These are phyloP conservation scores for Chalara sp. DNA, from an alignment of 2,329 filamentous ascomycete genomes.

Conservation along the genomic window DNA sequence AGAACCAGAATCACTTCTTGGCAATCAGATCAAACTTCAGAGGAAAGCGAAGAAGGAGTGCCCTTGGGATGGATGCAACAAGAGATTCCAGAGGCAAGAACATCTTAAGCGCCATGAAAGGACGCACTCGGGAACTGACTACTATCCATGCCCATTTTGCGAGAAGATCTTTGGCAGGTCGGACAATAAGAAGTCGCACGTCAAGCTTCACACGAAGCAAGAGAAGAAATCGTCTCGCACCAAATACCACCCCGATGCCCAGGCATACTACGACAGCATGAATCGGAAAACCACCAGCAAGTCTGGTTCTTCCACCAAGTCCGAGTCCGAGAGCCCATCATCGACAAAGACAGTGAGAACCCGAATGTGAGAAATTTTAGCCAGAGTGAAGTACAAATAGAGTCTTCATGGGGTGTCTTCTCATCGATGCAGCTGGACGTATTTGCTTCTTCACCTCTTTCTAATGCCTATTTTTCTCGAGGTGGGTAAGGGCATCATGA, in stretches of 20 bases:
- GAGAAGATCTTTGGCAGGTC: slow-evolving; percentile 13
- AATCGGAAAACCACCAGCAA: slow-evolving; percentile 1
- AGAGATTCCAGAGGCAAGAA: slow-evolving; percentile 40
- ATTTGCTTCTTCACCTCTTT: background rate
- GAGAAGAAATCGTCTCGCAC: slow-evolving; percentile 11
- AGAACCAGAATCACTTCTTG: background rate
- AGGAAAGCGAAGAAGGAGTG: slow-evolving; percentile 35
- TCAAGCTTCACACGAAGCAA: slow-evolving; percentile 10
- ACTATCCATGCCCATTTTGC: slow-evolving; percentile 16
- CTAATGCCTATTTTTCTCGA: background rate
- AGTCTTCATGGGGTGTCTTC: background rate
- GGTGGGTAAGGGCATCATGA: too few relatives aligned
- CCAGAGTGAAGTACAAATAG: background rate
- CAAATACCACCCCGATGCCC: slow-evolving; percentile 5
- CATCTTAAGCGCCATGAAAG: slow-evolving; percentile 42
- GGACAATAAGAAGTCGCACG: slow-evolving; percentile 21
- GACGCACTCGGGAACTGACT: slow-evolving; percentile 27
- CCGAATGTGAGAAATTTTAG: background rate
- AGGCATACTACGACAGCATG: slow-evolving; percentile 1
- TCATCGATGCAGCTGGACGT: background rate
- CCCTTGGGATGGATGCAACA: slow-evolving; percentile 34
- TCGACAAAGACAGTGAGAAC: background rate
- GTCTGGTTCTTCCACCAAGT: background rate
- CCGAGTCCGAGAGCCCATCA: background rate
- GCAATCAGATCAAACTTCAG: slow-evolving; percentile 8